A percentile compares a stretch with the other conserved stretches of the same genome.
These are phyloP conservation scores for Eucalyptus pauciflora DNA, from an alignment of 345 rosid species.

Conservation along the genomic window DNA sequence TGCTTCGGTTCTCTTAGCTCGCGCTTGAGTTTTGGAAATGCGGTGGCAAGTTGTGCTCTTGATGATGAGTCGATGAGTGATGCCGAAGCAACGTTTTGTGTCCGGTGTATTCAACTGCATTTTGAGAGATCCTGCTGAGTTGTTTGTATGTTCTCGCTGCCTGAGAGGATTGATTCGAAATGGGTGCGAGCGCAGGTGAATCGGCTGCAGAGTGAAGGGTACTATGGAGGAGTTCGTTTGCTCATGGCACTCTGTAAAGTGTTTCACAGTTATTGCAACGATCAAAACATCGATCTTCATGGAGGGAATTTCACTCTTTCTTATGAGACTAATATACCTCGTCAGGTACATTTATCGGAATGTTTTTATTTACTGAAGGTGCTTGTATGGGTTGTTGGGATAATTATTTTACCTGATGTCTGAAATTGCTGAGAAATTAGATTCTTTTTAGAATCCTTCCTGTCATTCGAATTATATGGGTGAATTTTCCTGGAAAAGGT, in stretches of 20 bases:
- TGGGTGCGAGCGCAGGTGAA: conserved; percentile 22
- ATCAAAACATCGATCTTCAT: not conserved
- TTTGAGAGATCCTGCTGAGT: not conserved
- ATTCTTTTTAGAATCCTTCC: not conserved
- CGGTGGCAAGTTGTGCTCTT: not conserved
- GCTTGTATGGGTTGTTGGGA: not conserved
- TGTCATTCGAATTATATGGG: not conserved
- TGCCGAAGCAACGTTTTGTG: not conserved
- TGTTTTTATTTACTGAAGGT: not conserved
- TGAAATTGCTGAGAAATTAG: not conserved
- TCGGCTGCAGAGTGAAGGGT: conserved; percentile 79
- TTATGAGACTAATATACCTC: conserved; percentile 90
- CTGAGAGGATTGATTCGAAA: not conserved
- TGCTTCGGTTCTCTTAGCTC: not conserved
- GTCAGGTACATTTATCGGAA: conserved; percentile 45
- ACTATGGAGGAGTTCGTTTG: conserved; percentile 87
- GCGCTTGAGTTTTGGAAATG: not conserved
- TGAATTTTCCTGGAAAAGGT: not conserved
- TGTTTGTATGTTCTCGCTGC: not conserved
- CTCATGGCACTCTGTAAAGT: conserved; percentile 73
- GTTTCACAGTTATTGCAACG: not conserved
- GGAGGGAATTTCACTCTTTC: conserved; percentile 49
- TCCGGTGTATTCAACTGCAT: not conserved
- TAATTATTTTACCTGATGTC: not conserved
- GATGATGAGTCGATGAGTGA: not conserved